Evolutionary conservation across 2,329 filamentous ascomycete species (phyloP).

Genomic region (Pleoardoris graminearum): DNA sequence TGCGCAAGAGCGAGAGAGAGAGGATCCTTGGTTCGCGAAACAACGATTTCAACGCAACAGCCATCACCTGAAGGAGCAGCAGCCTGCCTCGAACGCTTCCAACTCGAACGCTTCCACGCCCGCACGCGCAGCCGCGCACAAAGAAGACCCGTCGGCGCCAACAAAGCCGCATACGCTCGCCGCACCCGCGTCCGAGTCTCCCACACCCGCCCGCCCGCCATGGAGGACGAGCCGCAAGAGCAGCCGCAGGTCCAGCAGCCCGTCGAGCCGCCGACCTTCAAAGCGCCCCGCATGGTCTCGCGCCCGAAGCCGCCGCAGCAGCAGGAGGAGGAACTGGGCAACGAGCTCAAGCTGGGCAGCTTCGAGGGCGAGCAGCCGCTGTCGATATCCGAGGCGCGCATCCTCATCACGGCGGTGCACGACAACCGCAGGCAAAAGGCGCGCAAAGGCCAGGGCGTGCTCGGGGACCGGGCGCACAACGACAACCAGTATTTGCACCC

Average conservation of each 20-base stretch:
- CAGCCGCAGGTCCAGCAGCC: conserved; percentile 20
- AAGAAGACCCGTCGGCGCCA: too few species aligned
- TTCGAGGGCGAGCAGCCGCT: conserved; percentile 91
- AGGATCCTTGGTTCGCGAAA: too few species aligned
- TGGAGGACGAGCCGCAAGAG: conserved; percentile 40
- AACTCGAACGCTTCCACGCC: background rate
- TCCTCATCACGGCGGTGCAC: conserved; percentile 88
- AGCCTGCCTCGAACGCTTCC: background rate
- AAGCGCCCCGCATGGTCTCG: conserved; percentile 41
- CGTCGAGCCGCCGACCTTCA: conserved; percentile 29
- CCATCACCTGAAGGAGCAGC: too few species aligned
- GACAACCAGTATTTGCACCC: conserved; percentile 40
- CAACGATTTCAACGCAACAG: too few species aligned
- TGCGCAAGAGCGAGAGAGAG: too few species aligned
- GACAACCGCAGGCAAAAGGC: conserved; percentile 76
- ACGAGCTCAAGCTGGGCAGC: conserved; percentile 83
- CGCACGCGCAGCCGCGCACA: conserved; percentile 4
- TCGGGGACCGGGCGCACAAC: conserved; percentile 75
- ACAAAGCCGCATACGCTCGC: background rate
- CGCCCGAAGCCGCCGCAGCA: conserved; percentile 64
- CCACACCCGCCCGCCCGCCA: conserved; percentile 17
- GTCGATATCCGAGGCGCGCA: conserved; percentile 86
- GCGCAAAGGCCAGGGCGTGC: conserved; percentile 61
- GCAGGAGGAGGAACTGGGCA: conserved; percentile 85
- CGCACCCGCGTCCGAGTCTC: background rate